Evolutionary conservation across 495 filamentous ascomycete genomes (phyloP).

Genomic region (Geoglossum glabrum): DNA sequence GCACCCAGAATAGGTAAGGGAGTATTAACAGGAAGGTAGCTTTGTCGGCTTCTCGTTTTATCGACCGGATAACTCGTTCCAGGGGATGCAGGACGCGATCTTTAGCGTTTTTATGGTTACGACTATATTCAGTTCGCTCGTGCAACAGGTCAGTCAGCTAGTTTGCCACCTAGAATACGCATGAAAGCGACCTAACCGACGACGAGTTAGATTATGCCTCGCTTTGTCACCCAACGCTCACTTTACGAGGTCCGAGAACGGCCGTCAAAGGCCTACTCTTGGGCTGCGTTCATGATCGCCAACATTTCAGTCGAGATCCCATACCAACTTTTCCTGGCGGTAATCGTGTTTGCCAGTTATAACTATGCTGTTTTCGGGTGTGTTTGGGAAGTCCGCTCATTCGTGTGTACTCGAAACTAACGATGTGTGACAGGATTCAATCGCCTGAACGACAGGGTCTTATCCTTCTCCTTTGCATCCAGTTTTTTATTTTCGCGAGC

Average conservation of each 20-base stretch:
- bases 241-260: constrained; percentile 53
- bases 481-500: constrained; percentile 39
- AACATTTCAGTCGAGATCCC: constrained; percentile 40
- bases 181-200: not conserved
- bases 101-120: constrained; percentile 1
- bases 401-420: not conserved
- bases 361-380: not conserved
- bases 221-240: not conserved
- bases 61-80: not conserved
- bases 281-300: constrained; percentile 47
- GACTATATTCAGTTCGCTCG: not conserved
- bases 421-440: not conserved
- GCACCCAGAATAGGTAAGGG: constrained; percentile 31
- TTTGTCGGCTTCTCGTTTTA: constrained; percentile 35
- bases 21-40: constrained; percentile 49
- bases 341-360: constrained; percentile 6
- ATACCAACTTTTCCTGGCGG: constrained; percentile 30
- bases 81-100: not conserved
- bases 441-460: not conserved
- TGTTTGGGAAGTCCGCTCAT: not conserved
- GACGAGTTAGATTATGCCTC: not conserved
- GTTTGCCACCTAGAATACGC: not conserved
- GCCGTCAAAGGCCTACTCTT: constrained; percentile 49
- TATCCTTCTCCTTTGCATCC: constrained; percentile 7
- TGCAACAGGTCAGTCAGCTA: not conserved